Conservation (phyloP, 306 rosid species). For the Castanospermum australe region DNA sequence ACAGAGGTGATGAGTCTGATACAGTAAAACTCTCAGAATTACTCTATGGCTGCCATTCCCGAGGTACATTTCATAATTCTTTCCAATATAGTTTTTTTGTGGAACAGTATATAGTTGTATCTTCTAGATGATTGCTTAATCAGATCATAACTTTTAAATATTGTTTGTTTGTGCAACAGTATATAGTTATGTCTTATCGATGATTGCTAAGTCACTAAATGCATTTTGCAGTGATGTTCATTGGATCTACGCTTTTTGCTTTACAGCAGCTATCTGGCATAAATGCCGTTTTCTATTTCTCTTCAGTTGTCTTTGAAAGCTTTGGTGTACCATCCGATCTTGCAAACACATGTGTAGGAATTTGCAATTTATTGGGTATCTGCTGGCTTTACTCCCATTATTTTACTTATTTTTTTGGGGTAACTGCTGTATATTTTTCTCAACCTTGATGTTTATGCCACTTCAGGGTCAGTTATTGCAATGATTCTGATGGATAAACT, state of each 20-base stretch:
- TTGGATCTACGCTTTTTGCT: conserved; percentile 81
- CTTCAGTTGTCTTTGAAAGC: conserved; percentile 77
- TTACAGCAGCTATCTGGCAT: conserved; percentile 94
- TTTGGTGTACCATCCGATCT: conserved; percentile 67
- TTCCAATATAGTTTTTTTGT: not conserved
- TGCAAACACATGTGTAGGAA: conserved; percentile 69
- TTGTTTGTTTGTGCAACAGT: not conserved
- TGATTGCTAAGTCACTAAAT: conserved; percentile 35
- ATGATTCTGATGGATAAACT: conserved; percentile 90
- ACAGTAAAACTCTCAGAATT: conserved; percentile 50
- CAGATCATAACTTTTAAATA: conserved; percentile 4
- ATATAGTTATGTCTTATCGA: conserved; percentile 24
- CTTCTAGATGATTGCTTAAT: conserved; percentile 10
- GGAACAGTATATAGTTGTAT: conserved; percentile 10
- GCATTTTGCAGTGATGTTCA: conserved; percentile 83
- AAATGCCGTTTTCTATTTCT: conserved; percentile 87
- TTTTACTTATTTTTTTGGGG: not conserved
- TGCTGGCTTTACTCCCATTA: conserved; percentile 15
- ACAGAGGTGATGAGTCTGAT: conserved; percentile 65
- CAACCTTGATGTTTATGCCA: conserved; percentile 18
- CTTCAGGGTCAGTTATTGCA: conserved; percentile 71
- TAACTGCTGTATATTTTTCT: conserved; percentile 23
- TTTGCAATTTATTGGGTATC: conserved; percentile 70
- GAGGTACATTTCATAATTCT: conserved; percentile 41
- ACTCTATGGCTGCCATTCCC: conserved; percentile 57